Conservation (phyloP, 2,329 filamentous ascomycete genomes). For the Torrubiella hemipterigena region DNA sequence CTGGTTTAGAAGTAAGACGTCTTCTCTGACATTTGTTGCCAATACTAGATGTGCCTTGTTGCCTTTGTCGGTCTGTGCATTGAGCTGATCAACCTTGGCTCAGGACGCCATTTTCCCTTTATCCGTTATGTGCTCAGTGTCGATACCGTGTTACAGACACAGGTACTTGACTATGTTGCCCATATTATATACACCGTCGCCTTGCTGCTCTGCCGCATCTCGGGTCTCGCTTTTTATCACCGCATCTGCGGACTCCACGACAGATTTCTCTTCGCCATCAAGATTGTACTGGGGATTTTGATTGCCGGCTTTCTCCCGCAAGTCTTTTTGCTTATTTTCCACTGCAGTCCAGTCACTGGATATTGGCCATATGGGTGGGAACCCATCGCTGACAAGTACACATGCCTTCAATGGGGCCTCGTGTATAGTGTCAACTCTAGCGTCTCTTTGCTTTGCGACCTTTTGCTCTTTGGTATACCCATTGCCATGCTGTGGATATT, state of each 20-base stretch:
- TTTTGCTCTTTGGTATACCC: slow-evolving; percentile 37
- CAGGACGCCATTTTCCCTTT: slow-evolving; percentile 31
- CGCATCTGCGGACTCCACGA: slow-evolving; percentile 28
- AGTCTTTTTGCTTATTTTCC: slow-evolving; percentile 36
- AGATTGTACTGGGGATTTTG: slow-evolving; percentile 21
- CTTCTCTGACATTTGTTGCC: slow-evolving; percentile 5
- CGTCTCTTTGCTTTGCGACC: slow-evolving; percentile 35
- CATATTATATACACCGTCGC: slow-evolving; percentile 40
- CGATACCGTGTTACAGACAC: slow-evolving; percentile 25
- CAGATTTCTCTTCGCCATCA: slow-evolving; percentile 22
- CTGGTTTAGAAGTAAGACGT: not conserved
- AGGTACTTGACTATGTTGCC: slow-evolving; percentile 35
- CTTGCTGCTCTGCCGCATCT: slow-evolving; percentile 35
- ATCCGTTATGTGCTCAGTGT: slow-evolving; percentile 33
- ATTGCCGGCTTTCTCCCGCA: slow-evolving; percentile 32
- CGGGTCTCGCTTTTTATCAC: slow-evolving; percentile 38
- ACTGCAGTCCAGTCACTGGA: slow-evolving; percentile 36
- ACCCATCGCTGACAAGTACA: slow-evolving; percentile 22
- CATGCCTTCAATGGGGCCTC: slow-evolving; percentile 35
- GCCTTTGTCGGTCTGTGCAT: slow-evolving; percentile 30
- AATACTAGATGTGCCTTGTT: slow-evolving; percentile 22
- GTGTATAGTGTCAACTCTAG: slow-evolving; percentile 39
- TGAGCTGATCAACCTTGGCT: slow-evolving; percentile 32
- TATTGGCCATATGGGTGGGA: slow-evolving; percentile 41
- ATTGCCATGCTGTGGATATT: slow-evolving; percentile 32